Conservation (phyloP, 2,329 filamentous ascomycete genomes). For the Xylariales sp. region DNA sequence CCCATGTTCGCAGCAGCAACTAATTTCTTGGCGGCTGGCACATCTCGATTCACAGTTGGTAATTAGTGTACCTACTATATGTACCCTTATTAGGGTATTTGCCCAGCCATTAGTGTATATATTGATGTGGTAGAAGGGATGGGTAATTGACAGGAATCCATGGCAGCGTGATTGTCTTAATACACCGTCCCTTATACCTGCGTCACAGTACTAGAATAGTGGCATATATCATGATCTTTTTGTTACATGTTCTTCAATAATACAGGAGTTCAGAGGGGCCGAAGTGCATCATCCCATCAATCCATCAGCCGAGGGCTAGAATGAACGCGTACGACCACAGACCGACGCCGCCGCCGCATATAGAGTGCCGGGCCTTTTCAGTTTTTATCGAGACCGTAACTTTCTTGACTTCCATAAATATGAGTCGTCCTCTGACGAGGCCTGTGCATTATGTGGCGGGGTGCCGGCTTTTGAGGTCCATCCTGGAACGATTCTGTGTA, state of each 20-base stretch:
- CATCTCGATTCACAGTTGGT: not conserved
- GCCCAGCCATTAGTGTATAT: no score
- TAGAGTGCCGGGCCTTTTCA: not conserved
- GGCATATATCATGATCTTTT: slow-evolving; percentile 1
- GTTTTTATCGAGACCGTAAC: slow-evolving; percentile 53
- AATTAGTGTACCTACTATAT: not conserved
- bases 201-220: not conserved
- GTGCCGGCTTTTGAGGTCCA: slow-evolving; percentile 13
- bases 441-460: slow-evolving; percentile 10
- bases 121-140: no score
- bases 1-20: no score
- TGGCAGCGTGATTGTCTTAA: no score
- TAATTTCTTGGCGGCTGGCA: not conserved
- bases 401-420: slow-evolving; percentile 50
- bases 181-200: no score
- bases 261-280: slow-evolving; percentile 15
- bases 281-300: slow-evolving; percentile 7
- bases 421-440: slow-evolving; percentile 5
- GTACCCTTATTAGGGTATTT: no score
- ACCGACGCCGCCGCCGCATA: no score
- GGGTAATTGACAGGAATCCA: no score
- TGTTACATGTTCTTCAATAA: slow-evolving; percentile 31
- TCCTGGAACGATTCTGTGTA: slow-evolving; percentile 26
- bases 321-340: slow-evolving; percentile 16
- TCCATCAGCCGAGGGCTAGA: not conserved